A percentile compares a stretch with the other conserved stretches of the same genome.
Conservation (phyloP, 495 filamentous ascomycete species). For the Xeromyces bisporus region DNA sequence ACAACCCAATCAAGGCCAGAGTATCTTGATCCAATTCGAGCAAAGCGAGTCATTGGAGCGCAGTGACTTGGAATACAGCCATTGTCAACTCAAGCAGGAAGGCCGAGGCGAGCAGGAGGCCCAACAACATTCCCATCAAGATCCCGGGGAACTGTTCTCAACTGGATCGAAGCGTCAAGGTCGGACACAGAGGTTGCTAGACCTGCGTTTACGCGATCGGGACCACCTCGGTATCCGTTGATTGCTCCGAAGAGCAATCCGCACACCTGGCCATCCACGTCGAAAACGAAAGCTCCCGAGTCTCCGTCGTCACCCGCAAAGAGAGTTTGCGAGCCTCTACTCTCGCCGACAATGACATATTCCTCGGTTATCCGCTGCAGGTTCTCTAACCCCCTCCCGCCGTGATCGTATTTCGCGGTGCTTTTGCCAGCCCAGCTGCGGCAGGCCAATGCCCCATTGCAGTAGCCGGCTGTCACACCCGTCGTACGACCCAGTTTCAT, state of each 20-base stretch:
- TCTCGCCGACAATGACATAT: neutral
- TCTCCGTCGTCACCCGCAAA: neutral
- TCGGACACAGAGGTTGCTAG: neutral
- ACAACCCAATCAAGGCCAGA: no score
- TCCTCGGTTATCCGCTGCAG: neutral
- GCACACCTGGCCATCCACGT: neutral
- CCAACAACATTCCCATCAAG: no score
- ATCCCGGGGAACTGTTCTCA: no score
- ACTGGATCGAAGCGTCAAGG: neutral
- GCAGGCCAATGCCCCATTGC: neutral
- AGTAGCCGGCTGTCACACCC: neutral
- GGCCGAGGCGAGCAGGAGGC: no score
- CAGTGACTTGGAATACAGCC: no score
- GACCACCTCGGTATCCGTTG: neutral
- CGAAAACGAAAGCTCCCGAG: neutral
- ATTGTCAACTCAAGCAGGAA: no score
- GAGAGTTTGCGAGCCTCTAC: neutral
- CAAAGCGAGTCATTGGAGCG: no score
- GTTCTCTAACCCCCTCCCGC: neutral
- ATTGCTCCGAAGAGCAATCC: neutral
- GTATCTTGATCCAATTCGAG: no score
- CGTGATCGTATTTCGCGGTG: neutral
- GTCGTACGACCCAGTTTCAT: neutral
- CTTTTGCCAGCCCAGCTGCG: neutral
- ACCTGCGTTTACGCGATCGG: neutral